Base-by-base conservation (phyloP, 768 basidiomycete genomes). In the Gymnopilus junonius region DNA sequence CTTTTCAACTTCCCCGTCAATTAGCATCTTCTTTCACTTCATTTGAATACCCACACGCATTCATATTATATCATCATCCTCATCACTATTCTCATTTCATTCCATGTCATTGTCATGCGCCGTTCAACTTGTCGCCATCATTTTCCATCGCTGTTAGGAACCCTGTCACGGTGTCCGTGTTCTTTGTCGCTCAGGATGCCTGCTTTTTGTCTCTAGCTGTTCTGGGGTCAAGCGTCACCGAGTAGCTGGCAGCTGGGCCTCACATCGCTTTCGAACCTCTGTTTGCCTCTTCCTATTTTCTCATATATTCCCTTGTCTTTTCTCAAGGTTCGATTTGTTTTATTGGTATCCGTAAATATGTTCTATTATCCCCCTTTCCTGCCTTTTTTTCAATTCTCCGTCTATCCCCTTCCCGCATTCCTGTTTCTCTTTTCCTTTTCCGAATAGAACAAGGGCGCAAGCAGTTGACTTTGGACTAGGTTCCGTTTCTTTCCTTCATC, bases 341-440 rank as follows among this genome's bases (percentile, higher is more conserved):
- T 53, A 58, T 63, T 58, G 39, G 46, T 58, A 56, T 25, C 35
- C 37, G 42, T 43, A 43, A 56, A 59, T 64, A 58, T 55, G n/a
- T 60, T 65, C 55, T 51, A 29, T 56, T 53, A 48, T 59, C 43
- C 29, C 31, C 34, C n/a, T n/a, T n/a, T n/a, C n/a, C n/a, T n/a
- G n/a, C n/a, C n/a, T n/a, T n/a, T 35, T 59, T 61, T 37, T 54
- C 63, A 29, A 45, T 53, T 20, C 39, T 17, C 40, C 40, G 31
- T 42, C 59, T 53, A 53, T 59, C 11, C 21, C 51, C 55, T 27
- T 46, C 4, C 12, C 23, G 32, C 29, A 1, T 55, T 37, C 35
- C 39, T 12, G 15, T 51, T 56, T 50, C 20, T 27, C 23, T 27
- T 50, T 51, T 55, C 37, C 20, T 29, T 6, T 10, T 51, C 31